phyloP scores from a whole-genome alignment of 352 stramenopile genomes.

The Peronospora farinosa region DNA sequence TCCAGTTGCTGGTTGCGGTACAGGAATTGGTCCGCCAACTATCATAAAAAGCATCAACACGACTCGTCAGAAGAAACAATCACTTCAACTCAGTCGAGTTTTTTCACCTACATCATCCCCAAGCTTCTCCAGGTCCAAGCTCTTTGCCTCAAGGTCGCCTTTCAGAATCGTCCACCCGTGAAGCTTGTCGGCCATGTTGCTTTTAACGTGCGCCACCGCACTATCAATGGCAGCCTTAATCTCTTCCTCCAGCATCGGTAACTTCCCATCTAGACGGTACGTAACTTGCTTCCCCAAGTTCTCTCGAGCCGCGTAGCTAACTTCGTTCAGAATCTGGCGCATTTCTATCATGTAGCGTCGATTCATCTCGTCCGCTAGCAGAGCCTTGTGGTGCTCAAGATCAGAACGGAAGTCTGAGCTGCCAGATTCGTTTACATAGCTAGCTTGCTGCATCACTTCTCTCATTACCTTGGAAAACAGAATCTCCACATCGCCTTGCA shows the following conservation, averaged over 20 bases:
- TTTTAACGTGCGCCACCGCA: slow-evolving; percentile 49
- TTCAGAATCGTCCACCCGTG: slow-evolving; percentile 72
- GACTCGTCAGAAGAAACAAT: slow-evolving; percentile 1
- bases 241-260: slow-evolving; percentile 53
- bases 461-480: slow-evolving; percentile 26
- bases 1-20: slow-evolving; percentile 57
- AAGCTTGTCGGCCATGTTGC: slow-evolving; percentile 41
- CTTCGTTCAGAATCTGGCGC: slow-evolving; percentile 64
- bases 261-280: slow-evolving; percentile 58
- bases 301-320: slow-evolving; percentile 53
- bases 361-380: slow-evolving; percentile 61
- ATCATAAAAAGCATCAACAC: slow-evolving; percentile 5
- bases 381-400: slow-evolving; percentile 55
- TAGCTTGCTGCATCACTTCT: slow-evolving; percentile 30
- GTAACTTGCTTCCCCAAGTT: slow-evolving; percentile 58
- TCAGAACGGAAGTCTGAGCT: slow-evolving; percentile 40
- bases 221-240: slow-evolving; percentile 59
- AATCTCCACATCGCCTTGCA: slow-evolving; percentile 56
- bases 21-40: slow-evolving; percentile 69
- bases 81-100: background rate
- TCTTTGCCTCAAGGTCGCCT: slow-evolving; percentile 53
- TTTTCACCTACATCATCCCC: slow-evolving; percentile 57
- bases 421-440: slow-evolving; percentile 22
- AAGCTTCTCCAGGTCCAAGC: slow-evolving; percentile 61
- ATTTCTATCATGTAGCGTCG: slow-evolving; percentile 75